A percentile compares a stretch with the other conserved stretches of the same genome.
Conservation (phyloP, 2,329 filamentous ascomycete species). For the Ascocoryne sarcoides region DNA sequence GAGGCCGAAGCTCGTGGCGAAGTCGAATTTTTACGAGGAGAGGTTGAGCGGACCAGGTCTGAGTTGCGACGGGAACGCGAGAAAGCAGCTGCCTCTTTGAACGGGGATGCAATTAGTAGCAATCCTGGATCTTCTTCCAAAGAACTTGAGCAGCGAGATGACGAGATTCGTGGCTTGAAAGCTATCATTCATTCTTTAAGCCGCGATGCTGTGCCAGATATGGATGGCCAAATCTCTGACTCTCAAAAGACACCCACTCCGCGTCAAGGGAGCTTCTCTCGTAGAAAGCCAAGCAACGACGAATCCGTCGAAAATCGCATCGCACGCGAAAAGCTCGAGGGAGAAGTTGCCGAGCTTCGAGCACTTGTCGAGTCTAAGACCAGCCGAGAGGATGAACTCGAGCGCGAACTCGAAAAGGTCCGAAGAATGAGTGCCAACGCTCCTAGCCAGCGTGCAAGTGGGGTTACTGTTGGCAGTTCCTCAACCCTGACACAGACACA, state of each 20-base stretch:
- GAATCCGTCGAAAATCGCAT: constrained; percentile 47
- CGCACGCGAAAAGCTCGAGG: constrained; percentile 62
- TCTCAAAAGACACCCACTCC: constrained; percentile 25
- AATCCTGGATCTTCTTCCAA: constrained; percentile 48
- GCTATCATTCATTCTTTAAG: constrained; percentile 96
- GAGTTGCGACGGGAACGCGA: constrained; percentile 85
- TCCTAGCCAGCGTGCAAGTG: constrained; percentile 40
- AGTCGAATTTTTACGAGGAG: constrained; percentile 88
- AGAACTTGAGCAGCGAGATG: constrained; percentile 87
- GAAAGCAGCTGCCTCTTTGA: constrained; percentile 55
- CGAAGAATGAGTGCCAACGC: constrained; percentile 36
- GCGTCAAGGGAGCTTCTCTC: constrained; percentile 15
- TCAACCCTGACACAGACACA: constrained; percentile 26
- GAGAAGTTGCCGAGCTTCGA: constrained; percentile 72
- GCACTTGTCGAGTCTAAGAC: constrained; percentile 63
- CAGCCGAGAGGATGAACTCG: constrained; percentile 72
- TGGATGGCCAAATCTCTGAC: constrained; percentile 13
- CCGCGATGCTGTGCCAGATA: constrained; percentile 49
- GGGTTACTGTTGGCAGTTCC: constrained; percentile 40
- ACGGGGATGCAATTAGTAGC: constrained; percentile 33
- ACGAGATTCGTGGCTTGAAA: constrained; percentile 93
- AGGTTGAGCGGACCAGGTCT: constrained; percentile 83
- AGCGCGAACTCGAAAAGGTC: constrained; percentile 68
- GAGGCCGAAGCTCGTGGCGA: constrained; percentile 94
- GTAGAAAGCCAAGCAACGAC: constrained; percentile 31